These are phyloP conservation scores for Brassica incana DNA, from an alignment of 345 rosid species.

Conservation along the genomic window DNA sequence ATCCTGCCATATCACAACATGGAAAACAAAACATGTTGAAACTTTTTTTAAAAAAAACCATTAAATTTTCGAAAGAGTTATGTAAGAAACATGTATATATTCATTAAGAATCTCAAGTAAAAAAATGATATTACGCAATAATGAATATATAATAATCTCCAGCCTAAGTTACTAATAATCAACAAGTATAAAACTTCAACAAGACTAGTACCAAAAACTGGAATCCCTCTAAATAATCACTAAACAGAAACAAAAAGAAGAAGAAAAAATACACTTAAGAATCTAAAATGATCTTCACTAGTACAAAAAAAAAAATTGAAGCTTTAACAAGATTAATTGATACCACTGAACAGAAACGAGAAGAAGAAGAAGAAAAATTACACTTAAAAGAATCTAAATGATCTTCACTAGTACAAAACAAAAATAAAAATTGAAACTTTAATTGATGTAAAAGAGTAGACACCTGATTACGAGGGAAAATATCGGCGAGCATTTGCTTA, in stretches of 20 bases:
- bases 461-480: slow-evolving; percentile 87
- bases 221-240: neutral
- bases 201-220: neutral
- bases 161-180: neutral
- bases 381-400: neutral
- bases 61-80: too few species aligned
- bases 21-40: neutral
- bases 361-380: too few species aligned
- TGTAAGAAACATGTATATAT: neutral
- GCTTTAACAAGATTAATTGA: too few species aligned
- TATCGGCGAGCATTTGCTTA: slow-evolving; percentile 77
- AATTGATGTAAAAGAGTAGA: neutral
- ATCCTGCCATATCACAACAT: slow-evolving; percentile 51
- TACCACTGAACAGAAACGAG: neutral
- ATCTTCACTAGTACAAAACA: neutral
- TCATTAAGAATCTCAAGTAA: neutral
- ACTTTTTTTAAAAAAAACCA: neutral
- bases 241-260: neutral
- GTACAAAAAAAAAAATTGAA: too few species aligned
- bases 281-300: too few species aligned
- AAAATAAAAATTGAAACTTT: neutral
- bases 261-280: neutral
- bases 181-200: neutral
- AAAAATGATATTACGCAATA: neutral
- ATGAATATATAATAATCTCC: neutral